Conservation (phyloP, 2,329 filamentous ascomycete genomes). For the Aspergillus uvarum region DNA sequence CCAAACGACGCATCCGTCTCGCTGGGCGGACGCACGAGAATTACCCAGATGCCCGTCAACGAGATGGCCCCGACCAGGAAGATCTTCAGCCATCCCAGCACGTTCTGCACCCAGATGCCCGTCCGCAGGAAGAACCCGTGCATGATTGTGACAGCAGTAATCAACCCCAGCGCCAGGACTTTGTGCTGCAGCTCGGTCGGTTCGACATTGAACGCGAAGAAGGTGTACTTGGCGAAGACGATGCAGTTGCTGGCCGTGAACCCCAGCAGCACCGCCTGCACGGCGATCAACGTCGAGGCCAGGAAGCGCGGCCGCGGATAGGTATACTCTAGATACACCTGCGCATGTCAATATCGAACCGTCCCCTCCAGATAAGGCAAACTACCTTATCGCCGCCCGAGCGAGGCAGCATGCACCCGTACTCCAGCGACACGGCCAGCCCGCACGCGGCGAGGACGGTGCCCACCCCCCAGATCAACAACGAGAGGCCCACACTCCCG, state of each 20-base stretch:
- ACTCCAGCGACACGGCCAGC: conserved; percentile 64
- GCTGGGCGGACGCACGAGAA: conserved; percentile 47
- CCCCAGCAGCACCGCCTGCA: conserved; percentile 63
- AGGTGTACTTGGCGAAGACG: conserved; percentile 64
- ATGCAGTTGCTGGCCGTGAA: conserved; percentile 71
- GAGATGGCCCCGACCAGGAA: conserved; percentile 62
- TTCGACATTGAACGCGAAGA: conserved; percentile 58
- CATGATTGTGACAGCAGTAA: conserved; percentile 58
- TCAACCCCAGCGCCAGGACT: conserved; percentile 55
- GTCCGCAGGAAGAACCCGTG: conserved; percentile 59
- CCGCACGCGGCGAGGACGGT: conserved; percentile 62
- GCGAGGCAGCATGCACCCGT: conserved; percentile 68
- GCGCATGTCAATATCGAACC: conserved; percentile 24
- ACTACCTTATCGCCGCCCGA: conserved; percentile 66
- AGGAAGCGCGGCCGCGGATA: conserved; percentile 64
- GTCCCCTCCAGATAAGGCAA: conserved; percentile 37
- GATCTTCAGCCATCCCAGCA: conserved; percentile 64
- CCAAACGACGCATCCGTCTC: conserved; percentile 5
- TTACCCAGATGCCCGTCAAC: conserved; percentile 59
- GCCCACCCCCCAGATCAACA: conserved; percentile 64
- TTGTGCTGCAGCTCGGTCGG: conserved; percentile 56
- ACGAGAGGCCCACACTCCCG: conserved; percentile 64
- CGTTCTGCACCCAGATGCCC: conserved; percentile 61
- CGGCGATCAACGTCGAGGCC: conserved; percentile 62
- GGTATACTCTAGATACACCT: conserved; percentile 70